These are phyloP conservation scores for Nannizziopsis arthrosporioides DNA, from an alignment of 2,329 filamentous ascomycete genomes.

Conservation along the genomic window DNA sequence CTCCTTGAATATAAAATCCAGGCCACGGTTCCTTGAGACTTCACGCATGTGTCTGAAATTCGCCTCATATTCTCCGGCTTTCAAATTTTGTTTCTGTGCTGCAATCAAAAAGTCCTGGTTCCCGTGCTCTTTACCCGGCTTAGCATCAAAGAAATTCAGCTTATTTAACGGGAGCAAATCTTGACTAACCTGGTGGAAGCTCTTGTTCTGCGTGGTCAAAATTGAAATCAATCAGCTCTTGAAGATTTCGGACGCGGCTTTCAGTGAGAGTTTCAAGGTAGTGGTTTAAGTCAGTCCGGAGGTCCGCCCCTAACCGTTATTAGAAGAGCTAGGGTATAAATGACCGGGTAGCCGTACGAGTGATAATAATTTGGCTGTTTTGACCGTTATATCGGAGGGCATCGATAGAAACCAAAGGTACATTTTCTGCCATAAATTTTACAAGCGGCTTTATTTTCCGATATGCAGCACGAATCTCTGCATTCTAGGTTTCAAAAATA, in stretches of 20 bases:
- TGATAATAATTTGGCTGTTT: not conserved
- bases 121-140: not conserved
- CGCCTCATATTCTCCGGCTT: not conserved
- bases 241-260: not conserved
- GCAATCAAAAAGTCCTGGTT: slow-evolving; percentile 1
- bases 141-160: too few species aligned
- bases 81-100: not conserved
- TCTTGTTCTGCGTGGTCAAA: not conserved
- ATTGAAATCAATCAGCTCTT: slow-evolving; percentile 5
- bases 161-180: not conserved
- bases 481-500: not conserved
- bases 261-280: not conserved
- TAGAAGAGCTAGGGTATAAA: too few species aligned
- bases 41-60: not conserved
- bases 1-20: slow-evolving; percentile 11
- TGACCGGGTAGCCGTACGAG: too few species aligned
- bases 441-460: slow-evolving; percentile 8
- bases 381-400: slow-evolving; percentile 8
- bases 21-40: not conserved
- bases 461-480: slow-evolving; percentile 6
- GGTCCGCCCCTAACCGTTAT: too few species aligned
- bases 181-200: slow-evolving; percentile 2
- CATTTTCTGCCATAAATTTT: slow-evolving; percentile 10
- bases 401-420: slow-evolving; percentile 1
- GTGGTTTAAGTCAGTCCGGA: too few species aligned